phyloP scores from a whole-genome alignment of 345 rosid species.

The Euclidium syriacum region DNA sequence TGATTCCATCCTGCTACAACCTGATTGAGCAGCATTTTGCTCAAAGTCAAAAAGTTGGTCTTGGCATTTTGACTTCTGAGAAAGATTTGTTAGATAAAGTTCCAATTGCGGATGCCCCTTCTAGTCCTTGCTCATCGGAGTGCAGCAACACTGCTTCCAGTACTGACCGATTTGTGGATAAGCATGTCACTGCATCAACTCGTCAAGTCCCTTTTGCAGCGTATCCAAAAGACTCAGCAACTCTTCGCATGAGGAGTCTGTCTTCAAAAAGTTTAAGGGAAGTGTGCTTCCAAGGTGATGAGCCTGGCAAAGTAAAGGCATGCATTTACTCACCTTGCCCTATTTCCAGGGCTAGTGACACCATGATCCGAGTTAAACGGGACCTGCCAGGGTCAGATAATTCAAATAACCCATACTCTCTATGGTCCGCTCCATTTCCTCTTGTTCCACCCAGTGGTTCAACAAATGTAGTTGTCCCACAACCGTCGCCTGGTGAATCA shows the following conservation, averaged over 20 bases:
- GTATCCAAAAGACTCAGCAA: slow-evolving; percentile 30
- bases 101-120: slow-evolving; percentile 28
- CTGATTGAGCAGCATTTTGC: slow-evolving; percentile 45
- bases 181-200: slow-evolving; percentile 36
- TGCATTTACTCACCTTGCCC: slow-evolving; percentile 67
- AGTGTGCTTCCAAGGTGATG: slow-evolving; percentile 36
- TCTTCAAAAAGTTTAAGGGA: slow-evolving; percentile 40
- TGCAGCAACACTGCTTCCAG: slow-evolving; percentile 29
- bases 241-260: slow-evolving; percentile 23
- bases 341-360: slow-evolving; percentile 45
- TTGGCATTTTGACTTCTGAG: slow-evolving; percentile 54
- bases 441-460: slow-evolving; percentile 85
- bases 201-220: slow-evolving; percentile 33
- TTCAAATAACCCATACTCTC: slow-evolving; percentile 34
- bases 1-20: slow-evolving; percentile 72
- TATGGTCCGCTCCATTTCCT: slow-evolving; percentile 78
- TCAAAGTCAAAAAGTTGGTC: slow-evolving; percentile 54
- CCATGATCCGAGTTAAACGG: slow-evolving; percentile 51
- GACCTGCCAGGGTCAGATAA: slow-evolving; percentile 37
- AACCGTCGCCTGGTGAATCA: slow-evolving; percentile 56
- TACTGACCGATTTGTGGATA: slow-evolving; percentile 28
- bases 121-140: slow-evolving; percentile 38
- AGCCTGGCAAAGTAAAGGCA: slow-evolving; percentile 52
- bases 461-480: slow-evolving; percentile 66
- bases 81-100: slow-evolving; percentile 31